phyloP scores from a whole-genome alignment of 2,329 filamentous ascomycete genomes.

The Epichloe festucae region DNA sequence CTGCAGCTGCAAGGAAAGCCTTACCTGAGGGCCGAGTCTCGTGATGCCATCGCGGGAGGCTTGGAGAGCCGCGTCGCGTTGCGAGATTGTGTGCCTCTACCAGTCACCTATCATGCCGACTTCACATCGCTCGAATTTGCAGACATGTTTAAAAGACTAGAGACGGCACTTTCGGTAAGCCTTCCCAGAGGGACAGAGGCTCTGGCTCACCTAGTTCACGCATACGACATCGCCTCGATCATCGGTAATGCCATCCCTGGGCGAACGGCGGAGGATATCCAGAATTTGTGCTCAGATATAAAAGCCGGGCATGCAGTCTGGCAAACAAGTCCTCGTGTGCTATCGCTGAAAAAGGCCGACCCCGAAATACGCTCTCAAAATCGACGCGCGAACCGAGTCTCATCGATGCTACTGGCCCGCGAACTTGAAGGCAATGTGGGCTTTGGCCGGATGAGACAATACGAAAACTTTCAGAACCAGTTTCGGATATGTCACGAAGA shows the following conservation, averaged over 20 bases:
- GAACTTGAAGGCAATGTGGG: constrained; percentile 33
- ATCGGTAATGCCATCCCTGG: constrained; percentile 12
- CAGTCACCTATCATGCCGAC: constrained; percentile 30
- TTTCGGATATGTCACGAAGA: constrained; percentile 37
- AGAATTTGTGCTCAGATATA: constrained; percentile 21
- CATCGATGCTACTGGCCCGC: constrained; percentile 33
- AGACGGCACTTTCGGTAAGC: constrained; percentile 5
- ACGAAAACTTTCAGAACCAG: constrained; percentile 32
- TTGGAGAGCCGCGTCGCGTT: constrained; percentile 4
- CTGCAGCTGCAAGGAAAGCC: constrained; percentile 9
- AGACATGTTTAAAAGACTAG: constrained; percentile 13
- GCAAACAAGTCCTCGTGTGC: constrained; percentile 8
- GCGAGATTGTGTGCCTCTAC: constrained; percentile 3
- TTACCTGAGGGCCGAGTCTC: constrained; percentile 15
- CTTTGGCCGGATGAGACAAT: constrained; percentile 27
- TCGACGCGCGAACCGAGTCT: constrained; percentile 15
- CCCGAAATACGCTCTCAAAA: constrained; percentile 6
- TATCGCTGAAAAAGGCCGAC: constrained; percentile 13
- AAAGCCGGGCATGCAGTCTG: constrained; percentile 9
- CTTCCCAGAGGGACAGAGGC: constrained; percentile 10
- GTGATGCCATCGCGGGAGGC: constrained; percentile 16
- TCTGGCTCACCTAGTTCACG: constrained; percentile 10
- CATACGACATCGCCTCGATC: constrained; percentile 13
- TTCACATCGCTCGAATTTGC: constrained; percentile 27
- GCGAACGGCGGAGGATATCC: constrained; percentile 15